These are phyloP conservation scores for Apiotrichum siamense DNA, from an alignment of 1,284 basidiomycete species.

Conservation along the genomic window DNA sequence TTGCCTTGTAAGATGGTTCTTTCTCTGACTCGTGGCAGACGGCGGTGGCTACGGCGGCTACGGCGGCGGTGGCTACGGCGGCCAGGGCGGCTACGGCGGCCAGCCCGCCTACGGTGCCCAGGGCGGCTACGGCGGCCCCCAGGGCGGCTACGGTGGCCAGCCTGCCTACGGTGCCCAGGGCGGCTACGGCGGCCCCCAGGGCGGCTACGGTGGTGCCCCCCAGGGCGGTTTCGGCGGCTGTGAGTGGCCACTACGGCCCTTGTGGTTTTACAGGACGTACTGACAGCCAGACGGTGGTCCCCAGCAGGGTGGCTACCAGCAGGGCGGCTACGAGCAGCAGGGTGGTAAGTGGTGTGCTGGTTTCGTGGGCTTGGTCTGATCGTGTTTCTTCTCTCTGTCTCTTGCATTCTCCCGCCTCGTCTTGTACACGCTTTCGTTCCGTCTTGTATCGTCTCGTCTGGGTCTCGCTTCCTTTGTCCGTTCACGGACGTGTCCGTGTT, in stretches of 20 bases:
- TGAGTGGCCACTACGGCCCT: slow-evolving; percentile 16
- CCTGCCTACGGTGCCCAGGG: slow-evolving; percentile 41
- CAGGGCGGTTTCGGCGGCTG: slow-evolving; percentile 20
- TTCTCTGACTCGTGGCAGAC: slow-evolving; percentile 6
- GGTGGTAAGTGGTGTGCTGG: slow-evolving; percentile 16
- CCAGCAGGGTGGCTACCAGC: slow-evolving; percentile 45
- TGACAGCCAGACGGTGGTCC: slow-evolving; percentile 1
- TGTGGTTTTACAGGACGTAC: slow-evolving; percentile 16
- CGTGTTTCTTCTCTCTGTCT: not conserved
- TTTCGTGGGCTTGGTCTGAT: not conserved
- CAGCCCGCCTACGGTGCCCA: slow-evolving; percentile 19
- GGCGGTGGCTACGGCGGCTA: slow-evolving; percentile 40
- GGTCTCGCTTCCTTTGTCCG: not conserved
- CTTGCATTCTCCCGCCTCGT: not conserved
- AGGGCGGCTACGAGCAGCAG: slow-evolving; percentile 41
- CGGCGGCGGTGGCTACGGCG: slow-evolving; percentile 31
- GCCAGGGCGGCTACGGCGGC: slow-evolving; percentile 37
- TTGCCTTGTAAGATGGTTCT: slow-evolving; percentile 5
- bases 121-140: slow-evolving; percentile 26
- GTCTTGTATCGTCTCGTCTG: not conserved
- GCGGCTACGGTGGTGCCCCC: slow-evolving; percentile 44
- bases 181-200: slow-evolving; percentile 41
- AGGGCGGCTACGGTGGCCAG: slow-evolving; percentile 40
- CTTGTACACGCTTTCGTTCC: slow-evolving; percentile 2
- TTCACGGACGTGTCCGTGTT: not conserved